Evolutionary conservation across 164 flowering plant genomes (phyloP), one percentile per base, ranked within the genome.

Genomic region (Sextonia rubra): DNA sequence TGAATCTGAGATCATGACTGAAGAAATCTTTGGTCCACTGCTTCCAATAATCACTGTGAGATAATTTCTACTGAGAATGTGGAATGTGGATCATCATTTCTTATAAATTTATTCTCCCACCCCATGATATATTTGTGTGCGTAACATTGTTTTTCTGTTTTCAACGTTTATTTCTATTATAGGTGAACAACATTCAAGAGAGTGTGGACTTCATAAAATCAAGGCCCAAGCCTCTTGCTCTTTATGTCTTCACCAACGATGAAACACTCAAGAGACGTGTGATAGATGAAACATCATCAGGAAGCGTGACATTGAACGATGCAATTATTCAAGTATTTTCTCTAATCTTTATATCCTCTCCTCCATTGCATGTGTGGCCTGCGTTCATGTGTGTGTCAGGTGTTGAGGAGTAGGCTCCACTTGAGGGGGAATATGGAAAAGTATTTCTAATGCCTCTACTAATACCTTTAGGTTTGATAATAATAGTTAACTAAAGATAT

Each of bases 41-140:
- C 92, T 94, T 77, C 99, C 98, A 20, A 89, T 92, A 30, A 89
- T 94, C 77, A 94, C 97, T 22, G 97, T 94, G 61, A 84, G 88
- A 70, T 49, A 22, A 17, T 18, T 49, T 48, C 44, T 15, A 26
- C 30, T 64, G 17, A 14, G 5, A 52, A 18, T 64, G 44, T 25
- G 29, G 5, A 52, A 18, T 64, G 44, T 25, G 29, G 65, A 25
- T 17, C 65, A 14, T 62, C 24, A 7, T 37, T 37, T 32, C 56
- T 52, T 52, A 18, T 4, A 52, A 17, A 52, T 14, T 18, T 52
- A 52, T 14, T 52, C 14, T 52, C 44, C 11, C 44, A 37, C 44
- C 11, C 11, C 44, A 37, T 37, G n/a, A n/a, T n/a, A n/a, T n/a
- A n/a, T n/a, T n/a, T n/a, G n/a, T n/a, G n/a, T n/a, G n/a, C n/a